Conservation (phyloP, 768 basidiomycete species). For the Leucosporidium scottii region DNA sequence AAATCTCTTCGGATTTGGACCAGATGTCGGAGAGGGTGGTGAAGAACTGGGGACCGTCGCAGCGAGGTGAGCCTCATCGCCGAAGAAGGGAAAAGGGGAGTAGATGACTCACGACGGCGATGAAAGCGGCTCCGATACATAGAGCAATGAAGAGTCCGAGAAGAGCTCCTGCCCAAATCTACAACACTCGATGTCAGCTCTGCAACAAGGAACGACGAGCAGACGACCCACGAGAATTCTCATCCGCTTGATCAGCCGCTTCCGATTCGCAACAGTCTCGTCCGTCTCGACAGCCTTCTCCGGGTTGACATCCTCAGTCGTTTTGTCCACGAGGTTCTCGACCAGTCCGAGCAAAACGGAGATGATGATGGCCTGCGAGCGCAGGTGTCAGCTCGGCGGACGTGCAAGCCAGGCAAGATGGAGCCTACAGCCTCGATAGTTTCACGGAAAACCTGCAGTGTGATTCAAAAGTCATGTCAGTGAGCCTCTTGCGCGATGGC, state of each 20-base stretch:
- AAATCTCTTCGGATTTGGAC: slow-evolving; percentile 73
- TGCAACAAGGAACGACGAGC: too few relatives aligned
- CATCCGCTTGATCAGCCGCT: slow-evolving; percentile 56
- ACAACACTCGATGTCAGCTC: too few relatives aligned
- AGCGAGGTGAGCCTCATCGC: too few relatives aligned
- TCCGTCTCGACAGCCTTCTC: neutral
- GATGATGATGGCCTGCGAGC: slow-evolving; percentile 72
- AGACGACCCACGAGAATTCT: too few relatives aligned
- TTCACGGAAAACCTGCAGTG: too few relatives aligned
- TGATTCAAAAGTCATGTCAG: too few relatives aligned
- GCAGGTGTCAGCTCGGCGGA: too few relatives aligned
- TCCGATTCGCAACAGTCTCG: slow-evolving; percentile 21
- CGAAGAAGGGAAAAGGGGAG: too few relatives aligned
- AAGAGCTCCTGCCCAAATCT: slow-evolving; percentile 43
- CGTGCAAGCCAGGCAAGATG: too few relatives aligned
- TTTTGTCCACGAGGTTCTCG: slow-evolving; percentile 60
- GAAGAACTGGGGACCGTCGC: slow-evolving; percentile 56
- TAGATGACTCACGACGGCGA: slow-evolving; percentile 53
- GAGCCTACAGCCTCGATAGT: too few relatives aligned
- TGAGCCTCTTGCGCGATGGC: too few relatives aligned
- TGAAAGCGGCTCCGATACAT: slow-evolving; percentile 81
- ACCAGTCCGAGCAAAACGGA: slow-evolving; percentile 84
- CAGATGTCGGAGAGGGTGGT: slow-evolving; percentile 80
- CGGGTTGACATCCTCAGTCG: neutral
- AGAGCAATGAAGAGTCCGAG: slow-evolving; percentile 69